phyloP scores from a whole-genome alignment of 2,329 filamentous ascomycete species.

The Paracorniculantispora psalliotae region DNA sequence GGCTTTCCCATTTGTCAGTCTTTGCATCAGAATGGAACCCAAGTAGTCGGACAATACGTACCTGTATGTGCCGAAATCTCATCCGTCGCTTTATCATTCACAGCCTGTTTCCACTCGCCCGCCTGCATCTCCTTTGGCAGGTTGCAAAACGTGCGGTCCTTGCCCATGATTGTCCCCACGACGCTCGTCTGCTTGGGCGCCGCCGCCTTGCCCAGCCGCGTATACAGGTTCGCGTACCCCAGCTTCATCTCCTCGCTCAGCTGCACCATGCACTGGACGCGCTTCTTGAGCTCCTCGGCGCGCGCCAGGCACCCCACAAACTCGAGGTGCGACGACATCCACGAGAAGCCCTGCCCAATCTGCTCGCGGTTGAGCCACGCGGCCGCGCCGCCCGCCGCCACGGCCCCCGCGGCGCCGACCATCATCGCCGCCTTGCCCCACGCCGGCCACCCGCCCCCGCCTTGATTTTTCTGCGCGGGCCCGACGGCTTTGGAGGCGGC shows the following conservation, averaged over 20 bases:
- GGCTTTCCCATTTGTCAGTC: conserved; percentile 30
- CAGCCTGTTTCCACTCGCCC: conserved; percentile 60
- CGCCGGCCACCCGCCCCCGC: conserved; percentile 55
- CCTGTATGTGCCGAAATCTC: conserved; percentile 78
- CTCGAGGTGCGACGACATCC: conserved; percentile 86
- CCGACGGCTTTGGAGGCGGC: conserved; percentile 14
- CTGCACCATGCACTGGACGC: conserved; percentile 63
- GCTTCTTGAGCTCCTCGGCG: conserved; percentile 72
- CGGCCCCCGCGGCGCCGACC: conserved; percentile 77
- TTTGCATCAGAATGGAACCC: conserved; percentile 5
- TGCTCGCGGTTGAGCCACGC: conserved; percentile 83
- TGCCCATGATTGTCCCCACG: conserved; percentile 56
- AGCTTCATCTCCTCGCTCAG: conserved; percentile 62
- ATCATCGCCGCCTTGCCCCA: conserved; percentile 85
- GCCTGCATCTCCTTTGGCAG: conserved; percentile 53
- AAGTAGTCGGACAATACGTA: conserved; percentile 41
- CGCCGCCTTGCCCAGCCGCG: conserved; percentile 68
- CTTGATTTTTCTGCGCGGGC: conserved; percentile 14
- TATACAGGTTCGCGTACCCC: conserved; percentile 84
- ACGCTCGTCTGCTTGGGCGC: conserved; percentile 47
- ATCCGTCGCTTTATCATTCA: conserved; percentile 75
- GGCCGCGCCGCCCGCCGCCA: conserved; percentile 76
- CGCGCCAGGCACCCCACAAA: conserved; percentile 87
- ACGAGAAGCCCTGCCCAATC: conserved; percentile 68
- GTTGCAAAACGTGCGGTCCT: conserved; percentile 83